These are phyloP conservation scores for Penicillium sp. DNA, from an alignment of 2,329 filamentous ascomycete species.

Conservation along the genomic window DNA sequence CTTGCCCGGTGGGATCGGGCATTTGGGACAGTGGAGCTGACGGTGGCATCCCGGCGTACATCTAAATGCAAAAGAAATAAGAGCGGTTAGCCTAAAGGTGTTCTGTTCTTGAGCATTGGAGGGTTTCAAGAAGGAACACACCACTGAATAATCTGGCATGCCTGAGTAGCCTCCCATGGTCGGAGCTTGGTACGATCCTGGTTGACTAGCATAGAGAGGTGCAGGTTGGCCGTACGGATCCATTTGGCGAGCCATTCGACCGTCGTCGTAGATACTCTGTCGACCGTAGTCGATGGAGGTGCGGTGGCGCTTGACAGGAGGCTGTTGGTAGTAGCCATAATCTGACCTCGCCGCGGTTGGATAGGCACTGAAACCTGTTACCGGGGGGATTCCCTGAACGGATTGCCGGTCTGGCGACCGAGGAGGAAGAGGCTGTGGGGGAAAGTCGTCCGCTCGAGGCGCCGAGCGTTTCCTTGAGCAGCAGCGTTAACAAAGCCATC, in stretches of 20 bases:
- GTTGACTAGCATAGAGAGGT: conserved; percentile 36
- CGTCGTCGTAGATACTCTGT: conserved; percentile 42
- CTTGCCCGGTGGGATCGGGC: conserved; percentile 38
- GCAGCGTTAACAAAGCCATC: conserved; percentile 16
- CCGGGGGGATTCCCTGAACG: conserved; percentile 37
- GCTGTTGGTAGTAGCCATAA: conserved; percentile 39
- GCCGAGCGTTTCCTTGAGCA: conserved; percentile 42
- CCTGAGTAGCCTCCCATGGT: conserved; percentile 41
- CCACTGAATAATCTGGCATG: conserved; percentile 43
- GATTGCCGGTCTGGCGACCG: conserved; percentile 44
- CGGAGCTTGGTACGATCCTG: conserved; percentile 37
- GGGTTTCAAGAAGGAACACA: conserved; percentile 25
- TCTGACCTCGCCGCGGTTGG: conserved; percentile 36
- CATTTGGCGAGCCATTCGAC: conserved; percentile 41
- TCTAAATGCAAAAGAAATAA: conserved; percentile 22
- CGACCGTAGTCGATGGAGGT: conserved; percentile 44
- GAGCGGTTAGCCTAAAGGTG: conserved; percentile 17
- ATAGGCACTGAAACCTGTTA: conserved; percentile 36
- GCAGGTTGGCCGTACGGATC: conserved; percentile 41
- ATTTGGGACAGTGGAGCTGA: conserved; percentile 40
- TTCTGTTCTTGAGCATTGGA: background rate
- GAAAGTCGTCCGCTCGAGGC: conserved; percentile 44
- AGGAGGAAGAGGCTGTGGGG: conserved; percentile 37
- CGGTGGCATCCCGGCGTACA: conserved; percentile 40
- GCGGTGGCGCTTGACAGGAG: conserved; percentile 43